phyloP scores from a whole-genome alignment of 768 basidiomycete genomes.

The Trichaptum fuscoviolaceum region DNA sequence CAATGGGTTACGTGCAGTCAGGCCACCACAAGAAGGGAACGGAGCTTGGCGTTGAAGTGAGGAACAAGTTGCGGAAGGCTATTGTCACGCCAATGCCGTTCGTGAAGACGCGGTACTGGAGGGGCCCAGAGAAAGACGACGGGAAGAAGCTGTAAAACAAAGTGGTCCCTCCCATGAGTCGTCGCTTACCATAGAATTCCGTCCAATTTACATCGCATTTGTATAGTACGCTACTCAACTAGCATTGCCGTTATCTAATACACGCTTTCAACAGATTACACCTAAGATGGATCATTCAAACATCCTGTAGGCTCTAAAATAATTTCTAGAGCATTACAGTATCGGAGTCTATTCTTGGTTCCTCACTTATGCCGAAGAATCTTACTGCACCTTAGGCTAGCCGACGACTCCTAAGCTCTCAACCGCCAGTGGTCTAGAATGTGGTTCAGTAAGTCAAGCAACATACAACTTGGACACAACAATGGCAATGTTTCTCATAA shows the following conservation, averaged over 20 bases:
- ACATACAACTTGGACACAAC: too few species aligned
- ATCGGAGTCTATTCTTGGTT: background rate
- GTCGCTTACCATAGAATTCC: too few species aligned
- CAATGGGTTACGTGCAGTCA: slow-evolving; percentile 85
- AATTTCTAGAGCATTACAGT: too few species aligned
- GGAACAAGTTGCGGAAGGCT: slow-evolving; percentile 73
- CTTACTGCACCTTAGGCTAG: background rate
- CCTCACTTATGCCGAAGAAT: background rate
- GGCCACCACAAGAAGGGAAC: slow-evolving; percentile 92
- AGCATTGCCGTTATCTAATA: background rate
- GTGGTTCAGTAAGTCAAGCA: too few species aligned
- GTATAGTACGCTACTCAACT: background rate
- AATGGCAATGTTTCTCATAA: too few species aligned
- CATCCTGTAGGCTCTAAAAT: background rate
- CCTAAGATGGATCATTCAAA: background rate
- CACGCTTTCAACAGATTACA: background rate
- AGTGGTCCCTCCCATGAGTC: background rate
- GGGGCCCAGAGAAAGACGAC: slow-evolving; percentile 35
- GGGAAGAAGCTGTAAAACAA: background rate
- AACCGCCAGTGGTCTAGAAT: too few species aligned
- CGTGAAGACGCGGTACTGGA: slow-evolving; percentile 74
- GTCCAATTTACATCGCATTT: background rate
- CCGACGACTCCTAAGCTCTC: too few species aligned
- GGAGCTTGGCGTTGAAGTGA: slow-evolving; percentile 76
- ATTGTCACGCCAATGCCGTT: slow-evolving; percentile 85